Conservation (phyloP, 805 yeast genomes). For the Yarrowia osloensis region DNA sequence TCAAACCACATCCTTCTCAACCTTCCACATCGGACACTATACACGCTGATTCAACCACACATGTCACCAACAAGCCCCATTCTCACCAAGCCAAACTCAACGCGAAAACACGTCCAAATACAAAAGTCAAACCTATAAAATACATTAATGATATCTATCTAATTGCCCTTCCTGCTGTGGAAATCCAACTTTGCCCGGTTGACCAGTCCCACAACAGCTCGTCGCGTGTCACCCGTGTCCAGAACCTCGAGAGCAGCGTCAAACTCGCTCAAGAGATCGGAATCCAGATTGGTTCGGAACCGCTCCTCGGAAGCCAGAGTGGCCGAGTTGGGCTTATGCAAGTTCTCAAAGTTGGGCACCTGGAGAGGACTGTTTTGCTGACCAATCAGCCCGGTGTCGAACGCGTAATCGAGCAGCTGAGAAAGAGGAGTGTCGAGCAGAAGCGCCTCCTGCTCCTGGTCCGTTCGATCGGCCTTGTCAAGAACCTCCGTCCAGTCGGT, state of each 20-base stretch:
- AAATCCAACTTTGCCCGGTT: no score
- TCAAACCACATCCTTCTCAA: no score
- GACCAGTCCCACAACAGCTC: not conserved
- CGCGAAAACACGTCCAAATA: no score
- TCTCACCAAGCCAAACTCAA: no score
- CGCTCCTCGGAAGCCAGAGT: not conserved
- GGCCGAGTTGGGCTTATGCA: not conserved
- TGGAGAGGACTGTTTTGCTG: constrained; percentile 5
- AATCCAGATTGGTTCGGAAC: not conserved
- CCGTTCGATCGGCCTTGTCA: not conserved
- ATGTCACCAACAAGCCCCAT: no score
- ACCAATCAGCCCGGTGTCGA: not conserved
- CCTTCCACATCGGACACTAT: no score
- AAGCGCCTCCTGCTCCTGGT: not conserved
- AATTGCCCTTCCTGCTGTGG: no score
- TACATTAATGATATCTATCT: not conserved
- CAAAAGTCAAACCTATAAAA: no score
- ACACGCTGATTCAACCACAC: no score
- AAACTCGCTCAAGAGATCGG: not conserved
- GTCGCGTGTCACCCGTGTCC: not conserved
- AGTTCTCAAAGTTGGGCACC: constrained; percentile 1
- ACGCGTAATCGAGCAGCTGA: not conserved
- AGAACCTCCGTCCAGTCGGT: not conserved
- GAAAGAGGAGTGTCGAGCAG: constrained; percentile 1
- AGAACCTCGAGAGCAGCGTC: not conserved